Evolutionary conservation across 2,329 filamentous ascomycete genomes (phyloP).

Genomic region (Fusarium chlamydosporum): DNA sequence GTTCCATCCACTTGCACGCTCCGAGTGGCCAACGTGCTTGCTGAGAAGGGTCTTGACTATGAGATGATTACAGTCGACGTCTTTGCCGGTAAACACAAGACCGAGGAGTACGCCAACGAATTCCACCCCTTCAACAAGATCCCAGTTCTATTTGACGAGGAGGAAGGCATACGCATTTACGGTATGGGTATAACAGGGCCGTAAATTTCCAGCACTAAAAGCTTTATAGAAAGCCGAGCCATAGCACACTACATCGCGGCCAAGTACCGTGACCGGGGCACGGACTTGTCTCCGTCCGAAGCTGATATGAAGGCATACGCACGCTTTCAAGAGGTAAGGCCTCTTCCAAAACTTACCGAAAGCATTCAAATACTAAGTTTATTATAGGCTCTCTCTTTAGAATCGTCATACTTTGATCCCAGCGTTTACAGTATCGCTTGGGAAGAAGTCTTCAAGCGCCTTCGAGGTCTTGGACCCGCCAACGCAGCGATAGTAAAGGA

Average conservation of each 20-base stretch:
- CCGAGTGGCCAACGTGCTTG: not conserved
- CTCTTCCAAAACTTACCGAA: not conserved
- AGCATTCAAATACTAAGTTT: accelerated
- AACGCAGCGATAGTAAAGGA: not conserved
- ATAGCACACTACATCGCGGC: not conserved
- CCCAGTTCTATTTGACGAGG: not conserved
- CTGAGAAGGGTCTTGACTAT: not conserved
- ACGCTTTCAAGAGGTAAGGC: not conserved
- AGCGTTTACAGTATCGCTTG: not conserved
- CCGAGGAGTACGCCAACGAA: not conserved
- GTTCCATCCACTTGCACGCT: not conserved
- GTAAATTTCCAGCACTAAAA: not conserved
- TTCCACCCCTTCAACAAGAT: constrained; percentile 4
- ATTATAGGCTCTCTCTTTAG: not conserved
- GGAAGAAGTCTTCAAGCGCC: not conserved
- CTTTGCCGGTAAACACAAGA: not conserved
- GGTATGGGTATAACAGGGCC: not conserved
- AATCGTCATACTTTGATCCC: not conserved
- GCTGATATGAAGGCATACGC: not conserved
- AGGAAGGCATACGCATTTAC: not conserved
- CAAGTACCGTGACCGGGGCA: not conserved
- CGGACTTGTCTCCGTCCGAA: not conserved
- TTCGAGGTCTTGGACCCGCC: not conserved
- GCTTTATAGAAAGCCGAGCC: not conserved
- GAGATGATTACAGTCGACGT: not conserved